A percentile compares a stretch with the other conserved stretches of the same genome.
Evolutionary conservation across 164 flowering plant species (phyloP).

Genomic region (Nymphaea thermarum): DNA sequence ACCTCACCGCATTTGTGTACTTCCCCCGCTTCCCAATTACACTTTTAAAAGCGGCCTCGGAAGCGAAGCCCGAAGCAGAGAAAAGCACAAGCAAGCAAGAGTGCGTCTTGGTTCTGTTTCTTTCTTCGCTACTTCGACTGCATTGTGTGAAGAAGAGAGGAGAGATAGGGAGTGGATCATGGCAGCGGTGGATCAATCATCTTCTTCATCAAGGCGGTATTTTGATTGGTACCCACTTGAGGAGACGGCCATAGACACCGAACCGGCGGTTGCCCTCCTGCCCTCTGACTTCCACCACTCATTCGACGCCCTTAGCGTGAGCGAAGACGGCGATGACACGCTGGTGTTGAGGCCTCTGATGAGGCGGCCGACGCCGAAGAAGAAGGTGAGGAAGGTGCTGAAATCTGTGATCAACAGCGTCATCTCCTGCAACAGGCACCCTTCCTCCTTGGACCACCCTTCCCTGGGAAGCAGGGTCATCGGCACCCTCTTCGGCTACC

Average conservation of each 20-base stretch:
- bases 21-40: not conserved
- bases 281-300: not conserved
- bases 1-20: not conserved
- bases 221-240: not conserved
- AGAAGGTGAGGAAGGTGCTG: not conserved
- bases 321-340: not conserved
- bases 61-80: not conserved
- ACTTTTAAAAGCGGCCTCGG: not conserved
- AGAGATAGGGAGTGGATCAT: not conserved
- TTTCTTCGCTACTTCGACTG: not conserved
- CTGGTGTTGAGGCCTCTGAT: not conserved
- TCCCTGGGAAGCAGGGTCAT: slow-evolving; percentile 35
- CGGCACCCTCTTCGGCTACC: slow-evolving; percentile 80
- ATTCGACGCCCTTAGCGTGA: not conserved
- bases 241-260: not conserved
- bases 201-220: not conserved
- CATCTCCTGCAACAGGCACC: not conserved
- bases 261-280: not conserved
- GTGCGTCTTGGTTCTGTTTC: not conserved
- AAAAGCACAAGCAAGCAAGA: not conserved
- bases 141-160: not conserved
- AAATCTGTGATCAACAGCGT: not conserved
- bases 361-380: not conserved
- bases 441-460: slow-evolving; percentile 21
- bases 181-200: not conserved